Evolutionary conservation across 371 early-diverging fungal species (phyloP).

Genomic region (Choanephora cucurbitarum): DNA sequence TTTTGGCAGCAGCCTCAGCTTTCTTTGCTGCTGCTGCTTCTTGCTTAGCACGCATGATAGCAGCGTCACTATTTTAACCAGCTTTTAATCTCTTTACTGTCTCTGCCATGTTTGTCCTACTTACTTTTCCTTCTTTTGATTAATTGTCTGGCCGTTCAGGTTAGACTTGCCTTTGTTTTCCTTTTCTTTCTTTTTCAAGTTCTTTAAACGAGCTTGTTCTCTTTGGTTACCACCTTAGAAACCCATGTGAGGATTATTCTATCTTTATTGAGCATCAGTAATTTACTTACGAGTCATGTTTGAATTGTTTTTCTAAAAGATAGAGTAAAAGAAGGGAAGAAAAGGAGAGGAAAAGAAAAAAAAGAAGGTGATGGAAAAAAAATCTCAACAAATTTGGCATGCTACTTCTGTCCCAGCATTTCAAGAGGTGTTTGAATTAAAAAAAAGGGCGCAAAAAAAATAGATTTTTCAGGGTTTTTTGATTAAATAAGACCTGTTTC

Average conservation of each 20-base stretch:
- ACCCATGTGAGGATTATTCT: too few relatives aligned
- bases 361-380: not conserved
- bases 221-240: slow-evolving; percentile 58
- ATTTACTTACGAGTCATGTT: slow-evolving; percentile 24
- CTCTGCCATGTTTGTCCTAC: slow-evolving; percentile 2
- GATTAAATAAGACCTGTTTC: too few relatives aligned
- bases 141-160: slow-evolving; percentile 41
- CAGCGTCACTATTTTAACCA: slow-evolving; percentile 49
- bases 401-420: too few relatives aligned
- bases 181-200: slow-evolving; percentile 52
- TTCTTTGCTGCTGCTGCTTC: slow-evolving; percentile 46
- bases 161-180: slow-evolving; percentile 42
- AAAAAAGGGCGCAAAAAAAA: too few relatives aligned
- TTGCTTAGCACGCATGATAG: slow-evolving; percentile 59
- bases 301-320: not conserved
- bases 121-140: slow-evolving; percentile 59
- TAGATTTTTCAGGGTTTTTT: too few relatives aligned
- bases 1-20: slow-evolving; percentile 18
- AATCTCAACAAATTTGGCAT: not conserved
- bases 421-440: too few relatives aligned
- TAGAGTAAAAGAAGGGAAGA: not conserved
- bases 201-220: slow-evolving; percentile 59
- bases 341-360: not conserved
- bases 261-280: slow-evolving; percentile 6
- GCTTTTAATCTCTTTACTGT: not conserved